These are phyloP conservation scores for Murraya koenigii DNA, from an alignment of 345 rosid genomes.

Conservation along the genomic window DNA sequence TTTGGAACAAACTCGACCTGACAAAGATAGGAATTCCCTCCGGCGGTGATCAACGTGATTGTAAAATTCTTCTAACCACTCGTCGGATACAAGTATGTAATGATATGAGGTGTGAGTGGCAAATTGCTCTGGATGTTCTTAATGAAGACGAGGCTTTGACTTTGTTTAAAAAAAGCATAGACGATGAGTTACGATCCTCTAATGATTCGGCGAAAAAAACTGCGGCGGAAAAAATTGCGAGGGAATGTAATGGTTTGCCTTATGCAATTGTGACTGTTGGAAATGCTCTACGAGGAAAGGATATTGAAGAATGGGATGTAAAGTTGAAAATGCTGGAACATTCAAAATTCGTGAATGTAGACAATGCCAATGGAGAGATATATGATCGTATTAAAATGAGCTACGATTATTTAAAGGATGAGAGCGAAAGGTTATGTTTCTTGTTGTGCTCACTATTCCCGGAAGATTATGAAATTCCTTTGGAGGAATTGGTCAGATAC, in stretches of 20 bases:
- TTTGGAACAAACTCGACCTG: slow-evolving; percentile 9
- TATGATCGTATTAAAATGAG: too few relatives aligned
- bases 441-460: too few relatives aligned
- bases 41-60: background rate
- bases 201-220: too few relatives aligned
- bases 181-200: background rate
- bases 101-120: background rate
- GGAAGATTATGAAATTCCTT: too few relatives aligned
- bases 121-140: background rate
- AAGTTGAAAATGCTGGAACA: too few relatives aligned
- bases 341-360: background rate
- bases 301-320: too few relatives aligned
- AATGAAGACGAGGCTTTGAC: slow-evolving; percentile 4
- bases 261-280: background rate
- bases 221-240: background rate
- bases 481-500: too few relatives aligned
- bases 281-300: too few relatives aligned
- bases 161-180: background rate
- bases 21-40: slow-evolving; percentile 12
- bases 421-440: too few relatives aligned
- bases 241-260: background rate
- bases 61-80: slow-evolving; percentile 17
- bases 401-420: too few relatives aligned
- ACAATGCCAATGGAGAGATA: too few relatives aligned
- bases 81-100: background rate